These are phyloP conservation scores for Hansfordia pulvinata DNA, from an alignment of 2,329 filamentous ascomycete species.

Conservation along the genomic window DNA sequence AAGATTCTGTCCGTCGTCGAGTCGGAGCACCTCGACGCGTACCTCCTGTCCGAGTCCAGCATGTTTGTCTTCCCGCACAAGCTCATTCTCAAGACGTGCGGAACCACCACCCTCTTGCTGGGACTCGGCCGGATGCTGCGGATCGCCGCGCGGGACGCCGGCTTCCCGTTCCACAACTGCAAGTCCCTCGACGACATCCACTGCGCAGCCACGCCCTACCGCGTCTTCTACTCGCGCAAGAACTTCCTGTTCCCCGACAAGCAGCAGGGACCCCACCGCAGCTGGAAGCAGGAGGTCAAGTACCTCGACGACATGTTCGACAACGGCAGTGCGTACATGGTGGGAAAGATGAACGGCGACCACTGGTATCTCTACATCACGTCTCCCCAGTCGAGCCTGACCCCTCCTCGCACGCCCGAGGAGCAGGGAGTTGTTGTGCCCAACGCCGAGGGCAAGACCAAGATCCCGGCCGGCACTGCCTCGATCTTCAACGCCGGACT, in stretches of 20 bases:
- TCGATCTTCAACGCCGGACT: conserved; percentile 22
- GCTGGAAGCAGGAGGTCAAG: conserved; percentile 93
- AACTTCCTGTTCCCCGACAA: conserved; percentile 94
- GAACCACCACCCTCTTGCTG: conserved; percentile 84
- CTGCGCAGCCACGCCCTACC: conserved; percentile 75
- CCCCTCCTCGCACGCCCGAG: conserved; percentile 68
- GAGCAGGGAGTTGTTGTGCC: too few relatives aligned
- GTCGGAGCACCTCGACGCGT: conserved; percentile 89
- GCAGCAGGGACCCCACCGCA: conserved; percentile 86
- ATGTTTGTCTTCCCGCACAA: conserved; percentile 99
- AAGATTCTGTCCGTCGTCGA: conserved; percentile 91
- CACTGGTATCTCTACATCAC: conserved; percentile 99
- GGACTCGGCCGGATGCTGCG: conserved; percentile 84
- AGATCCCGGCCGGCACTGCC: conserved; percentile 34
- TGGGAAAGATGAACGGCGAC: conserved; percentile 99
- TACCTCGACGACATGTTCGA: conserved; percentile 86
- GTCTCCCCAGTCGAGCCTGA: conserved; percentile 65
- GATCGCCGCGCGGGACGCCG: conserved; percentile 75
- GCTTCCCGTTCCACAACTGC: conserved; percentile 73
- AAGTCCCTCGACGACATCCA: conserved; percentile 51
- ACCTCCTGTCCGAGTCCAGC: conserved; percentile 95
- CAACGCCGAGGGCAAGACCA: conserved; percentile 25
- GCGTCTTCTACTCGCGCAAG: conserved; percentile 98
- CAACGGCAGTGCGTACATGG: conserved; percentile 95
- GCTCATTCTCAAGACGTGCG: conserved; percentile 95